Evolutionary conservation across 169 alveolate species (phyloP).

Genomic region (Perkinsus olseni): DNA sequence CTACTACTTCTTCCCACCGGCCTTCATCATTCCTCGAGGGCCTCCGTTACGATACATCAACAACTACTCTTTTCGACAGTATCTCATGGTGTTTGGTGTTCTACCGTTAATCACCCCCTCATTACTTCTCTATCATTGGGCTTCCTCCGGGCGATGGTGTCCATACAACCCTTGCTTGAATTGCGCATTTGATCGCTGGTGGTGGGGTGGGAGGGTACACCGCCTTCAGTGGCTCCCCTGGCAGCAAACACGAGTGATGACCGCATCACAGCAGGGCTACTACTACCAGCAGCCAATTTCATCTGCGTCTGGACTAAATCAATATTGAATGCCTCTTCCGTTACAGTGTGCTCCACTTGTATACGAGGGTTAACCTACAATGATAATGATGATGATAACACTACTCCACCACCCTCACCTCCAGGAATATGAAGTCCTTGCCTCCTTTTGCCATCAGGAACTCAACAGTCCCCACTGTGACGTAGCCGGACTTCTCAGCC

Average conservation of each 20-base stretch:
- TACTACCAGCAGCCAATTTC: slow-evolving; percentile 41
- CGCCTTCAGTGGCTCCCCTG: neutral
- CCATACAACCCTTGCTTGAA: neutral
- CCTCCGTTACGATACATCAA: too few species aligned
- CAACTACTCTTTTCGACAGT: neutral
- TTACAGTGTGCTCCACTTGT: slow-evolving; percentile 75
- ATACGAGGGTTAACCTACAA: slow-evolving; percentile 76
- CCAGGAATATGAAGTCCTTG: neutral
- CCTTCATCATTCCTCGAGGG: too few species aligned
- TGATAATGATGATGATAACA: neutral
- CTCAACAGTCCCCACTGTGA: slow-evolving; percentile 1
- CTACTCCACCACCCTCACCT: neutral
- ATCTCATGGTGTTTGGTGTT: neutral
- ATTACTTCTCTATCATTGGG: neutral
- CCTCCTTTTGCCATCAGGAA: neutral
- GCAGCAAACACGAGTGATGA: too few species aligned
- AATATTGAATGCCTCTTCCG: slow-evolving; percentile 65
- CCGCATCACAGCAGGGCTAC: too few species aligned
- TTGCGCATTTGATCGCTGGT: neutral
- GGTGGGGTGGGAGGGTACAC: neutral
- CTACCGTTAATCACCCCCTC: neutral
- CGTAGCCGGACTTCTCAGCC: slow-evolving; percentile 8
- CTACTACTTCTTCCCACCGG: too few species aligned
- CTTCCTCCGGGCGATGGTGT: neutral
- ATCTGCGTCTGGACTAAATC: slow-evolving; percentile 71